phyloP scores from a whole-genome alignment of 352 stramenopile genomes.

The Globisporangium uncinulatum region DNA sequence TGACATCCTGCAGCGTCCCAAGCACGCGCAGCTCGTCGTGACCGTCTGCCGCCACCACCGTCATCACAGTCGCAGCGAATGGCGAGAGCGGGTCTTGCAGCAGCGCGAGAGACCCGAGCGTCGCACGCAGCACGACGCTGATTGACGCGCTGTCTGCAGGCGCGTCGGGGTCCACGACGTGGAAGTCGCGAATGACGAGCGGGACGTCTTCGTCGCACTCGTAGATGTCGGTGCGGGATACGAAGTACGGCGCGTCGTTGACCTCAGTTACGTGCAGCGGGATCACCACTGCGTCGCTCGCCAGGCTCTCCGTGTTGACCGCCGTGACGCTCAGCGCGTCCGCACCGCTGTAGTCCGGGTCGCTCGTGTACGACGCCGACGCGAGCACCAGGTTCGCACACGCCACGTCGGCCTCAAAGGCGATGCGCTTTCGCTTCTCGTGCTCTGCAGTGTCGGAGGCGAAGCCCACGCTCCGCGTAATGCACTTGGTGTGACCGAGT shows the following conservation, averaged over 20 bases:
- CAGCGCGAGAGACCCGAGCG: conserved; percentile 31
- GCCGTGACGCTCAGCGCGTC: conserved; percentile 37
- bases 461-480: conserved; percentile 8
- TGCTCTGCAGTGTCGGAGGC: not conserved
- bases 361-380: conserved; percentile 28
- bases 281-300: conserved; percentile 26
- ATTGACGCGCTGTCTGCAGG: conserved; percentile 3
- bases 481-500: conserved; percentile 21
- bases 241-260: conserved; percentile 69
- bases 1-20: conserved; percentile 34
- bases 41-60: not conserved
- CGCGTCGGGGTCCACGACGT: conserved; percentile 41
- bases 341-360: conserved; percentile 35
- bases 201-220: conserved; percentile 47
- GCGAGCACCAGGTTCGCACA: conserved; percentile 37
- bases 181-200: conserved; percentile 37
- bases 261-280: conserved; percentile 42
- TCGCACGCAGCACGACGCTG: conserved; percentile 21
- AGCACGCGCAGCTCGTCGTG: conserved; percentile 20
- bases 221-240: conserved; percentile 27
- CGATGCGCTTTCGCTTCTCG: conserved; percentile 2
- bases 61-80: conserved; percentile 3
- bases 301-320: conserved; percentile 5
- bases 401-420: conserved; percentile 23
- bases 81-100: conserved; percentile 7